phyloP scores from a whole-genome alignment of 305 asterid genomes.

The Fraxinus angustifolia region DNA sequence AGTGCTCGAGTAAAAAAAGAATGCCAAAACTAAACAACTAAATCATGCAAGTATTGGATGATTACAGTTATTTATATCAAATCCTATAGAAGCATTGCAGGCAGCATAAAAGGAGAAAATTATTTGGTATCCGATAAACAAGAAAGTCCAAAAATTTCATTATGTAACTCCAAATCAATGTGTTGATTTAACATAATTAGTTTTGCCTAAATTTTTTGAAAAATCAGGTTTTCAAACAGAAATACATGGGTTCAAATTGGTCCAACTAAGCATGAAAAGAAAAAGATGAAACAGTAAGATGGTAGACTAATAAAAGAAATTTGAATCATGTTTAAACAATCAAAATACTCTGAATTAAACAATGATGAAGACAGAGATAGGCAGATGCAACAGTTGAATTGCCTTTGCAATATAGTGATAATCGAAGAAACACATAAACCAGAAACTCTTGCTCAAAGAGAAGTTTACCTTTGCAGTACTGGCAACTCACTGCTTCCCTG shows the following conservation, averaged over 20 bases:
- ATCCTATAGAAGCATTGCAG: background rate
- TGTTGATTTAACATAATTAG: background rate
- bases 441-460: constrained; percentile 15
- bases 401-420: constrained; percentile 7
- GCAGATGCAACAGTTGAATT: constrained; percentile 16
- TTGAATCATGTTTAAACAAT: constrained; percentile 9
- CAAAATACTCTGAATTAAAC: constrained; percentile 10
- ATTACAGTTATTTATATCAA: background rate
- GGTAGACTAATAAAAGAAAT: background rate
- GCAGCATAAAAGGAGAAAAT: background rate
- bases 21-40: background rate
- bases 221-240: background rate
- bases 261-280: background rate
- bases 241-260: background rate
- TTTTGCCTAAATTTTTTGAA: background rate
- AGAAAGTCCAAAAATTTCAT: background rate
- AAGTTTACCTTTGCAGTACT: constrained; percentile 67
- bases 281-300: background rate
- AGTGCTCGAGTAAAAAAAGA: background rate
- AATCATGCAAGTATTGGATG: background rate
- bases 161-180: background rate
- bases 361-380: constrained; percentile 7
- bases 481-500: constrained; percentile 92
- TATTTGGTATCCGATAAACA: background rate
- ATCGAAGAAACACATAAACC: constrained; percentile 20